Base-by-base conservation (phyloP, 805 yeast species). In the Wickerhamiella azyma region DNA sequence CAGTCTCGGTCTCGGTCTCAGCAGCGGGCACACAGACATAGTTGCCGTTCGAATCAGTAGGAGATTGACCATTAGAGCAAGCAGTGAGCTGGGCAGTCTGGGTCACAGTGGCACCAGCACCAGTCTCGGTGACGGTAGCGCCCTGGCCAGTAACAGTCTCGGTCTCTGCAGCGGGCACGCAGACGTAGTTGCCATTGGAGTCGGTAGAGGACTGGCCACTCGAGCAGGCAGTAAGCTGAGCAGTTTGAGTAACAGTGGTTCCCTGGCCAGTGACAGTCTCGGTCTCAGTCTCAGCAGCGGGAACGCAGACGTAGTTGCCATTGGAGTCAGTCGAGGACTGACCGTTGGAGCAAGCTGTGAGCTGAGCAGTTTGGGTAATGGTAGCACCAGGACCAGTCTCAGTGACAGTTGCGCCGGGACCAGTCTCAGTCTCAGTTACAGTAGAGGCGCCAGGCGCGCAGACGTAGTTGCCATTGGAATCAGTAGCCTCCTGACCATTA, bases 401-500 rank as follows among this genome's bases (percentile, higher is more conserved):
- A 16, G 55, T 46, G 28, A 44, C 47, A 3, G 59, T 53, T 38
- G 43, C 41, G 13, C 47, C 38, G n/a, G 37, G 28, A 17, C 38
- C 49, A 26, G 46, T 11, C 2, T 52, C 52, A n/a, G 54, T 45
- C 19, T 39, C 41, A 30, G 56, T 44, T 41, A 45, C 52, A 16
- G 54, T 54, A 19, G 46, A 26, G 19, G 49, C 46, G 16, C 29
- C 28, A 14, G n/a, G n/a, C n/a, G n/a, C n/a, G n/a, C 49, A 39
- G 42, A 48, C 37, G 30, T 33, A 37, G 19, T 29, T 16, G 24
- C 43, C 43, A 18, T 14, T 18, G 9, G 37, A 16, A 11, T 21
- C 39, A 35, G 45, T 41, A 8, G 37, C 9, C 3, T 18, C 4
- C 19, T 30, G 32, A 11, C 44, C 44, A 13, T 30, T 8, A 18